These are phyloP conservation scores for Xylaria sp. DNA, from an alignment of 2,329 filamentous ascomycete species.

Conservation along the genomic window DNA sequence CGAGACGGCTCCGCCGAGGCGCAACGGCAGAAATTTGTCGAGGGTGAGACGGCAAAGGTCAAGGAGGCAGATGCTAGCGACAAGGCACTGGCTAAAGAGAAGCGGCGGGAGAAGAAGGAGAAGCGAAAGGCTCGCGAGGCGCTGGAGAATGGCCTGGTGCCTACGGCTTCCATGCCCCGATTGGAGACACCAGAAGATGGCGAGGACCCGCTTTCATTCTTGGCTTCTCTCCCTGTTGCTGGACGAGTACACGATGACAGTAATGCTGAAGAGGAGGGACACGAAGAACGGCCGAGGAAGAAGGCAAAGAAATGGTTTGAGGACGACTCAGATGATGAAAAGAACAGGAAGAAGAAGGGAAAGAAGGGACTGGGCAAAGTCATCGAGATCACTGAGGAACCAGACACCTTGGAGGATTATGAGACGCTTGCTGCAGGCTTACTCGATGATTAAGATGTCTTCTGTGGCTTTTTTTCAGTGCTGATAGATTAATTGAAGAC, in stretches of 20 bases:
- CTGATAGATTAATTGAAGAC: background rate
- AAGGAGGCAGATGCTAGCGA: constrained; percentile 79
- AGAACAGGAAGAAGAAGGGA: constrained; percentile 49
- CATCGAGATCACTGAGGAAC: constrained; percentile 68
- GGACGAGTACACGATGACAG: constrained; percentile 40
- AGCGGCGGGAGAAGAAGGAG: constrained; percentile 75
- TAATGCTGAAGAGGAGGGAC: constrained; percentile 47
- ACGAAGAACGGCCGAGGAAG: constrained; percentile 56
- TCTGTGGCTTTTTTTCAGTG: background rate
- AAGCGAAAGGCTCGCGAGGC: constrained; percentile 72
- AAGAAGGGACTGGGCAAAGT: constrained; percentile 58
- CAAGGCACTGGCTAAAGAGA: constrained; percentile 79
- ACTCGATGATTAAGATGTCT: constrained; percentile 52
- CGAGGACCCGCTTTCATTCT: constrained; percentile 61
- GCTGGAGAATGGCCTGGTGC: constrained; percentile 49
- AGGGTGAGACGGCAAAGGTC: constrained; percentile 74
- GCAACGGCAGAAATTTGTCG: constrained; percentile 79
- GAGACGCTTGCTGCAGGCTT: constrained; percentile 78
- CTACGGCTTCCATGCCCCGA: constrained; percentile 40
- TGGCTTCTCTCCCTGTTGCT: constrained; percentile 62
- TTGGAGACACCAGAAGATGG: constrained; percentile 50
- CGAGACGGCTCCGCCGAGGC: constrained; percentile 75
- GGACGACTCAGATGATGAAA: constrained; percentile 63
- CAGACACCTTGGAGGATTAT: constrained; percentile 79
- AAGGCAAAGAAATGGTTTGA: constrained; percentile 82